Evolutionary conservation across 2,329 filamentous ascomycete genomes (phyloP).

Genomic region (Annulohypoxylon truncatum): DNA sequence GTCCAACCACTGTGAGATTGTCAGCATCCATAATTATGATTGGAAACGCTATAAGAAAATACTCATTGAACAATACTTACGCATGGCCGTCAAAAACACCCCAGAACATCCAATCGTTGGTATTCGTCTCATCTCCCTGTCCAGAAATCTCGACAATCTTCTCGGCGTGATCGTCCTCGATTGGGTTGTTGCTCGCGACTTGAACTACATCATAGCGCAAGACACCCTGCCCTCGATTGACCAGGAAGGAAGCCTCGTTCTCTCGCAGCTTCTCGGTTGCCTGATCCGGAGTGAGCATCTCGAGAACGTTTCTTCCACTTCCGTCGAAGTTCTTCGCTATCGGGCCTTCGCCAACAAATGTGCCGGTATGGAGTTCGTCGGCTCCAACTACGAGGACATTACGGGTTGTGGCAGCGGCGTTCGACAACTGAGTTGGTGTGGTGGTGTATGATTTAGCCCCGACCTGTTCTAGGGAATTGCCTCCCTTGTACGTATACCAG

Average conservation of each 20-base stretch:
- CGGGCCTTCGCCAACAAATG: constrained; percentile 85
- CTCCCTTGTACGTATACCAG: constrained; percentile 76
- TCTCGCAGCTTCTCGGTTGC: constrained; percentile 88
- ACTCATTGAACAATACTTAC: constrained; percentile 62
- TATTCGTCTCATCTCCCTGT: constrained; percentile 57
- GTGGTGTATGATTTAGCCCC: constrained; percentile 56
- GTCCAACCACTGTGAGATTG: constrained; percentile 82
- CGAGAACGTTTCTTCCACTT: constrained; percentile 85
- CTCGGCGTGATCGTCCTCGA: constrained; percentile 98
- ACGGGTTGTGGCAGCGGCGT: constrained; percentile 62
- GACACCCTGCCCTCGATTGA: constrained; percentile 89
- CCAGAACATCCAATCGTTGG: constrained; percentile 99
- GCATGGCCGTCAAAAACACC: constrained; percentile 98
- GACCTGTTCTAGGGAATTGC: constrained; percentile 51
- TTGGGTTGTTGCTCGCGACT: constrained; percentile 94
- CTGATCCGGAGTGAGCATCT: constrained; percentile 97
- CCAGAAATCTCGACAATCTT: constrained; percentile 93
- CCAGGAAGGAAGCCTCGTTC: constrained; percentile 90
- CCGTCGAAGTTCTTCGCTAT: constrained; percentile 90
- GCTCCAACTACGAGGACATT: constrained; percentile 89
- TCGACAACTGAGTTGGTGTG: constrained; percentile 50
- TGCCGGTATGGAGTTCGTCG: constrained; percentile 89
- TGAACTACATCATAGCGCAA: constrained; percentile 95
- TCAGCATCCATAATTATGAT: constrained; percentile 12
- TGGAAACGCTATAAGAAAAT: background rate